Base-by-base conservation (phyloP, 108 stramenopile species). In the Cylindrotheca fusiformis region DNA sequence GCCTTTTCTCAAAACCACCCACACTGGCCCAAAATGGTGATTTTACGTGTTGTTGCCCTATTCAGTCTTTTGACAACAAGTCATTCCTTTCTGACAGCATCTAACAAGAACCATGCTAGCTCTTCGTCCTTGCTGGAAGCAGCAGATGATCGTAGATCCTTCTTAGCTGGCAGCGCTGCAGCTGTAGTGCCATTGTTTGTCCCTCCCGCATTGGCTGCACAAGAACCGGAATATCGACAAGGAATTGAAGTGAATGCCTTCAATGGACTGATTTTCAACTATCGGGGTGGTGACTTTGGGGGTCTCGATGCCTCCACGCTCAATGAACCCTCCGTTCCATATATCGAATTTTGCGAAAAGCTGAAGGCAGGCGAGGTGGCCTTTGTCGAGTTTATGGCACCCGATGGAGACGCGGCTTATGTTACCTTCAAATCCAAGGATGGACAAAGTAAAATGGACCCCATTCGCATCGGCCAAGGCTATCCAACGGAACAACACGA, bases 361-460 rank as follows among this genome's bases (percentile, higher is more conserved):
- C 57, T 91, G 51, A 63, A 76, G 50, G 49, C 69, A 0, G 83
- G 81, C 10, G 75, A 86, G 63, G 86, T 91, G 4, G 58, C 69
- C 27, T 91, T 80, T 71, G 90, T 91, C 28, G 84, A 87, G 66
- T 91, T 91, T 52, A 49, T 84, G 48, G 86, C 86, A 8, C 90
- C 90, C 59, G 76, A 86, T 76, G 90, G 90, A 2, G 84, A 91
- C 65, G 83, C 55, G 6, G 90, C 90, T 1, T 91, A 91, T 44
- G 90, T 55, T 2, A 87, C 90, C 3, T 65, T 91, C 57, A 86
- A 85, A 66, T 14, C 73, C 2, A 73, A 33, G 2, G 70, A 71
- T 2, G 51, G 29, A 21, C 31, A n/a, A 10, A 55, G 47, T 14
- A 48, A 26, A n/a, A 32, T 45, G 8, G 36, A 44, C 32, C 76